These are phyloP conservation scores for Zygosaccharomyces pseudorouxii DNA, from an alignment of 805 yeast species.

Conservation along the genomic window DNA sequence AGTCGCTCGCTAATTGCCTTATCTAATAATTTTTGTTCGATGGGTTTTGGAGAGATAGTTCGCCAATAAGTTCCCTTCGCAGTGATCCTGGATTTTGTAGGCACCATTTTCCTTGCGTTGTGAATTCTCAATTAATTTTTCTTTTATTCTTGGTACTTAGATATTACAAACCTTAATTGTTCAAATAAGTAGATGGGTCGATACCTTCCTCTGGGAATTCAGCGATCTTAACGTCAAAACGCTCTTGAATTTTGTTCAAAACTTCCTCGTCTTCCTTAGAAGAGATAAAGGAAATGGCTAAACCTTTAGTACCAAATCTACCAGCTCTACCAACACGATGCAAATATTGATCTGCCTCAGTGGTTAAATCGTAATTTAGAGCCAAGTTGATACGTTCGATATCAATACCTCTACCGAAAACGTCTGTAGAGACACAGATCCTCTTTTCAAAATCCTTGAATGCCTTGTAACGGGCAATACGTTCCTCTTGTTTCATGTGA, in stretches of 20 bases:
- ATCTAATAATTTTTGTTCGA: no score
- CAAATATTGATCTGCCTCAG: constrained; percentile 94
- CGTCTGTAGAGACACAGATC: constrained; percentile 97
- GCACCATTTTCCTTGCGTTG: no score
- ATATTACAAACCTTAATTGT: constrained; percentile 50
- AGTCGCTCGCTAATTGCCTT: no score
- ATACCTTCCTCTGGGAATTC: constrained; percentile 98
- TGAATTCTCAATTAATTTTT: constrained; percentile 1
- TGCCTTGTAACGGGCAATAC: constrained; percentile 92
- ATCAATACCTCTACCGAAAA: constrained; percentile 98
- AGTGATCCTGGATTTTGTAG: no score
- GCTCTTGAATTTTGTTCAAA: constrained; percentile 86
- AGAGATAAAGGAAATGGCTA: constrained; percentile 86
- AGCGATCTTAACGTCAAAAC: constrained; percentile 92
- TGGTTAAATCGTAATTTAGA: constrained; percentile 94
- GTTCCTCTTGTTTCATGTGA: constrained; percentile 93
- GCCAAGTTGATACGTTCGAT: constrained; percentile 98
- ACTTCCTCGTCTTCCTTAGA: constrained; percentile 85
- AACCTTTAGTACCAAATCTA: constrained; percentile 99
- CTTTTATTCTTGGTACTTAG: constrained; percentile 11
- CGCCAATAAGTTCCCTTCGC: no score
- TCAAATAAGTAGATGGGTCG: constrained; percentile 96
- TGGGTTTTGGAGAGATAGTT: no score
- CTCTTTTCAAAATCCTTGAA: constrained; percentile 98
- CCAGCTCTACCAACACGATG: constrained; percentile 99